A percentile compares a stretch with the other conserved stretches of the same genome.
phyloP scores from a whole-genome alignment of 768 basidiomycete species.

The Russula sp. region DNA sequence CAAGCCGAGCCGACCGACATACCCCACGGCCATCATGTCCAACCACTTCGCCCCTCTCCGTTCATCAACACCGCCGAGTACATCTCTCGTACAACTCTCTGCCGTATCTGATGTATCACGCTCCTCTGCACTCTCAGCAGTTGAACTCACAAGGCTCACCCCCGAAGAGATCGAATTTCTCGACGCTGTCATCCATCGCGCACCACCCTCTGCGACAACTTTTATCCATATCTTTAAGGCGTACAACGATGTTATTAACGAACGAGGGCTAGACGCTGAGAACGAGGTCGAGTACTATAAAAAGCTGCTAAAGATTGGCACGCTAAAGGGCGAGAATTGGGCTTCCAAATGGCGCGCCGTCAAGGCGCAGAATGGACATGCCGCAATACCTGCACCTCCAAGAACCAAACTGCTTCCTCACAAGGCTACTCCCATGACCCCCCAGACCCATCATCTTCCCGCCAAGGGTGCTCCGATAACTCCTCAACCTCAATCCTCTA shows the following conservation, averaged over 20 bases:
- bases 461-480: not conserved
- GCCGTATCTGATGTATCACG: conserved; percentile 26
- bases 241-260: conserved; percentile 71
- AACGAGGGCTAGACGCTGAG: conserved; percentile 68
- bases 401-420: conserved; percentile 7
- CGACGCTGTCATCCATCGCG: conserved; percentile 67
- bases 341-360: conserved; percentile 73
- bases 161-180: conserved; percentile 59
- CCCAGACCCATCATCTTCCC: conserved; percentile 4
- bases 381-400: conserved; percentile 17
- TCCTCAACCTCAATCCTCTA: conserved; percentile 9
- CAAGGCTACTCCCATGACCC: conserved; percentile 4
- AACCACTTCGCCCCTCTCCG: conserved; percentile 32
- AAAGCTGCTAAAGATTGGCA: conserved; percentile 77
- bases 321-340: conserved; percentile 76
- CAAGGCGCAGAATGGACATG: conserved; percentile 49
- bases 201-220: conserved; percentile 60
- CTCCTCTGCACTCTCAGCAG: conserved; percentile 17
- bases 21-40: conserved; percentile 26
- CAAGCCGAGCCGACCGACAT: too few species aligned
- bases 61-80: conserved; percentile 28
- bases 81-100: conserved; percentile 25
- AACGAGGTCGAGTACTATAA: conserved; percentile 76
- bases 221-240: conserved; percentile 81
- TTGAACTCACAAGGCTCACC: conserved; percentile 31